phyloP scores from a whole-genome alignment of 2,329 filamentous ascomycete species.

The Scedosporium dehoogii region DNA sequence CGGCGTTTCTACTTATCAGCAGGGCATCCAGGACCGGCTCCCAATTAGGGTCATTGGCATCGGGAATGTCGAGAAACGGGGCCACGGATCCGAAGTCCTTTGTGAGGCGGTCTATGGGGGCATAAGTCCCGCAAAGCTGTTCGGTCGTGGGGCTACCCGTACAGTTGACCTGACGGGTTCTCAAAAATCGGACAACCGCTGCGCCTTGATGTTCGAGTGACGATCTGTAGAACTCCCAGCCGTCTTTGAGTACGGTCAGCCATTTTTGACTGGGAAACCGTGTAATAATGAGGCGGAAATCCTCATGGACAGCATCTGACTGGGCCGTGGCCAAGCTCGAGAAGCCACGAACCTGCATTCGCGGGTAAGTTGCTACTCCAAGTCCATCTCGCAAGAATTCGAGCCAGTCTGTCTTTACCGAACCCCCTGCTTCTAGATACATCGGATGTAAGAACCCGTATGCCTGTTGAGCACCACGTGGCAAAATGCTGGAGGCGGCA shows the following conservation, averaged over 20 bases:
- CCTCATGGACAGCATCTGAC: not conserved
- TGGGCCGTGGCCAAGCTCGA: not conserved
- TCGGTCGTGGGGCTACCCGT: not conserved
- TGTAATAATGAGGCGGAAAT: not conserved
- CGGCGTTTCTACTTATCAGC: not conserved
- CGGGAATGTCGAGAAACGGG: constrained; percentile 6
- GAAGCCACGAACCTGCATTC: not conserved
- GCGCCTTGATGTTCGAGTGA: not conserved
- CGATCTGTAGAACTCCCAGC: constrained; percentile 5
- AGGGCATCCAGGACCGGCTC: not conserved
- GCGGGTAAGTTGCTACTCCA: not conserved
- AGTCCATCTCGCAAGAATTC: not conserved
- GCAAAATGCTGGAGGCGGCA: not conserved
- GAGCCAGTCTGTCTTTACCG: not conserved
- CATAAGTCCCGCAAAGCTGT: not conserved
- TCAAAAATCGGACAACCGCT: not conserved
- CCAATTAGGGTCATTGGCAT: constrained; percentile 4
- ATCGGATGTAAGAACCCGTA: constrained; percentile 6
- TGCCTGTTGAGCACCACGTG: not conserved
- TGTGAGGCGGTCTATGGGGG: not conserved
- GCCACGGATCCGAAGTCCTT: not conserved
- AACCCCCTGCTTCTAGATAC: not conserved
- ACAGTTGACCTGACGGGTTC: not conserved
- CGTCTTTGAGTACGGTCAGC: constrained; percentile 7
- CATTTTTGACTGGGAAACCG: not conserved